phyloP scores from a whole-genome alignment of 108 stramenopile genomes.

The Phaeodactylum tricornutum region DNA sequence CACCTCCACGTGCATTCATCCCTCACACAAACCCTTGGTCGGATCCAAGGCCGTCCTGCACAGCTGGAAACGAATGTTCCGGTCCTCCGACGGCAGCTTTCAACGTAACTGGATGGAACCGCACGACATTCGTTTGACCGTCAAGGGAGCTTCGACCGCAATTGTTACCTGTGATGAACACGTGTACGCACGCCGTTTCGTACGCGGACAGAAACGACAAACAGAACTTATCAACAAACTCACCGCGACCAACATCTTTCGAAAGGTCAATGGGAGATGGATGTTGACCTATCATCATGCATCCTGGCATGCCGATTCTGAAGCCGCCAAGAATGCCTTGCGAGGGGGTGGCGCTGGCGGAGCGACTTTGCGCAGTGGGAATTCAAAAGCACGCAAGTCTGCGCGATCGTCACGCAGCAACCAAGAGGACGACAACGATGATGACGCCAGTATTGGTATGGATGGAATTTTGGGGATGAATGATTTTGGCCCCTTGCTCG shows the following conservation, averaged over 20 bases:
- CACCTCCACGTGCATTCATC: slow-evolving; percentile 70
- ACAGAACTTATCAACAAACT: slow-evolving; percentile 61
- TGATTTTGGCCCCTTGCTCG: slow-evolving; percentile 33
- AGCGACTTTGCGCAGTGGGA: neutral
- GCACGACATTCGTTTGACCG: slow-evolving; percentile 51
- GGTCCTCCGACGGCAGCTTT: slow-evolving; percentile 31
- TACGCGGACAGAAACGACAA: slow-evolving; percentile 32
- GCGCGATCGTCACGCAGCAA: no score
- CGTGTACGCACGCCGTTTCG: slow-evolving; percentile 50
- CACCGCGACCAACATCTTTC: slow-evolving; percentile 71
- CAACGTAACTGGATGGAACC: slow-evolving; percentile 62
- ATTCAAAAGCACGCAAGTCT: slow-evolving; percentile 1
- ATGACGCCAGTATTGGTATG: slow-evolving; percentile 3
- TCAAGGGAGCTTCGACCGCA: slow-evolving; percentile 62
- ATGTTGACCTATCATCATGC: slow-evolving; percentile 76
- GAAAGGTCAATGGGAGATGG: slow-evolving; percentile 70
- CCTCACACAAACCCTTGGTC: slow-evolving; percentile 50
- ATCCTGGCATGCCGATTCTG: slow-evolving; percentile 70
- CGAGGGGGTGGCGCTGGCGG: slow-evolving; percentile 2
- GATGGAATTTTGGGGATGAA: slow-evolving; percentile 31
- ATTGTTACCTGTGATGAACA: slow-evolving; percentile 78
- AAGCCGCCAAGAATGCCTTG: slow-evolving; percentile 53
- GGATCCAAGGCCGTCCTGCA: slow-evolving; percentile 48
- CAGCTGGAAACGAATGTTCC: slow-evolving; percentile 66
- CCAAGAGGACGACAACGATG: neutral